Conservation (phyloP, 148 eudicot genomes). For the Vaccinium corymbosum region DNA sequence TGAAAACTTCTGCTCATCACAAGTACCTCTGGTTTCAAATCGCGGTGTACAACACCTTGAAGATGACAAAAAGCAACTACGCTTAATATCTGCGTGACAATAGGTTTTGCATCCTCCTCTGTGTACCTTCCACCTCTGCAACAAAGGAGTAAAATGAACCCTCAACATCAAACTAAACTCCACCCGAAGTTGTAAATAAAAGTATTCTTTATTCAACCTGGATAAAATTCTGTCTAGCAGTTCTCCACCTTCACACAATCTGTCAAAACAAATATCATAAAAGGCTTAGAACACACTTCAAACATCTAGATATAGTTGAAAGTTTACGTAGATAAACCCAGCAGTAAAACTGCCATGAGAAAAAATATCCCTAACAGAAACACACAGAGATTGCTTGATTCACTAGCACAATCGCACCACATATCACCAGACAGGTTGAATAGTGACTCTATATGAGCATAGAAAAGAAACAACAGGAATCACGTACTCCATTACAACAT, state of each 20-base stretch:
- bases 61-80: conserved; percentile 92
- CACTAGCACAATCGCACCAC: neutral
- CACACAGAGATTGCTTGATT: neutral
- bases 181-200: neutral
- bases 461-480: neutral
- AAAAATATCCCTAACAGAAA: neutral
- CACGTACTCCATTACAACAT: conserved; percentile 95
- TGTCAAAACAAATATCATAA: conserved; percentile 27
- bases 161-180: neutral
- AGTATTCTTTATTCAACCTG: conserved; percentile 44
- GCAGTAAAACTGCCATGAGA: neutral
- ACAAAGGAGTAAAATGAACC: conserved; percentile 8
- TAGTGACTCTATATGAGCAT: neutral
- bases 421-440: neutral
- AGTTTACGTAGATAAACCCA: neutral
- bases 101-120: conserved; percentile 81
- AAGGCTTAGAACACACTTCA: neutral
- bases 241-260: conserved; percentile 99
- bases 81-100: conserved; percentile 68
- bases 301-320: neutral
- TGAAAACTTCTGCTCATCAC: neutral
- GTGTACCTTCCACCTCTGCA: conserved; percentile 89
- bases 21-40: conserved; percentile 90
- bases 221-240: conserved; percentile 83
- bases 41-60: conserved; percentile 98